Evolutionary conservation across 2,329 filamentous ascomycete genomes (phyloP), one percentile per base, ranked within the genome.

Genomic region (Sporothrix schenckii): DNA sequence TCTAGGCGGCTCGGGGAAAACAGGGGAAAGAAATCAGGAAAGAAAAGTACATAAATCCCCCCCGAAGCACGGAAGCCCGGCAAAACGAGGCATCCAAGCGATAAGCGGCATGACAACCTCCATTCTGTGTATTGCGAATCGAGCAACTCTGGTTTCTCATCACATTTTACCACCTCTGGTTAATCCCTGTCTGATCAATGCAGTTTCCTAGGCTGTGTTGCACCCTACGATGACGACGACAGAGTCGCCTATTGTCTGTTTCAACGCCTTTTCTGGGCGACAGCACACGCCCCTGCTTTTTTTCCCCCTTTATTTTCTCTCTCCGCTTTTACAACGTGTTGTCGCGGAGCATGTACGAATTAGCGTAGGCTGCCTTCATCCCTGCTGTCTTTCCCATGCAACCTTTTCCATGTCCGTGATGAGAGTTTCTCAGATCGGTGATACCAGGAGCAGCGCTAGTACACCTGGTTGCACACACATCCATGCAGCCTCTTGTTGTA

Each of bases 41-140:
- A n/a, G 44, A 49, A 49, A 19, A 21, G 44, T 16, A 47, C 16
- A 61, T 24, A 41, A 61, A 34, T 30, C 4, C n/a, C 50, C 52
- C 50, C 50, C 52, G 24, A 47, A 67, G 54, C 39, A 69, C 66
- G 66, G 66, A 69, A 60, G 66, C 66, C 44, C 54, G 66, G 66
- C 66, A 60, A 50, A n/a, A 47, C n/a, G n/a, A 63, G 3, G 21
- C 14, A 41, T 21, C 2, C 30, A n/a, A 39, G 27, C 19, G 34
- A 53, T 24, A 53, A 7, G n/a, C n/a, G 24, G n/a, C 1, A 53
- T 24, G n/a, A 24, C 16, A 24, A 7, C 1, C 1, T 24, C 6
- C 34, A 61, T 3, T 14, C n/a, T 34, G 11, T 19, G 4, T 41
- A 19, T 4, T 19, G 34, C 4, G 34, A 21, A 21, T 21, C 21